Evolutionary conservation across 108 stramenopile genomes (phyloP).

Genomic region (Nannochloropsis granulata): DNA sequence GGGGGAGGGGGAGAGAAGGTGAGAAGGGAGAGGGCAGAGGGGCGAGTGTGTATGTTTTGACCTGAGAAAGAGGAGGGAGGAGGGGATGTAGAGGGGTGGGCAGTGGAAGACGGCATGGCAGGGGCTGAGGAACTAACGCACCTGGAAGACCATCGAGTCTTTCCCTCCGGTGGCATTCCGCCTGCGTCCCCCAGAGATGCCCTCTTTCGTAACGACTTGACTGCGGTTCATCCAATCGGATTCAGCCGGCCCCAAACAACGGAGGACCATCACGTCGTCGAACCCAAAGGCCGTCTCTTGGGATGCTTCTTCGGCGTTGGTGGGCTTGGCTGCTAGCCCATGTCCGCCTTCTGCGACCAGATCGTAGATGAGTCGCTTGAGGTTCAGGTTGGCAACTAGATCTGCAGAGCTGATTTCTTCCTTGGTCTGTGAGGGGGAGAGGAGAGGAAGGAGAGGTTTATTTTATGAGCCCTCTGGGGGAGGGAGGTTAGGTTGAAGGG

Average conservation of each 20-base stretch:
- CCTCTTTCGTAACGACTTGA: not conserved
- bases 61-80: too few species aligned
- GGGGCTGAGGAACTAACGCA: too few species aligned
- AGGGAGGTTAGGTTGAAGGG: too few species aligned
- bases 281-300: not conserved
- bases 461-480: not conserved
- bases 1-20: too few species aligned
- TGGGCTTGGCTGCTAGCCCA: not conserved
- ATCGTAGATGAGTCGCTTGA: conserved; percentile 21
- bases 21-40: too few species aligned
- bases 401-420: not conserved
- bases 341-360: conserved; percentile 21
- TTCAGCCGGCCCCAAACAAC: not conserved
- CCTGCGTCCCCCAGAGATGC: not conserved
- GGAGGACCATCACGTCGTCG: not conserved
- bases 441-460: not conserved
- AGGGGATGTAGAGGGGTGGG: too few species aligned
- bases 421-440: not conserved
- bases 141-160: not conserved
- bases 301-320: not conserved
- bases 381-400: conserved; percentile 15
- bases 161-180: not conserved
- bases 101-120: too few species aligned
- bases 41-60: too few species aligned
- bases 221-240: not conserved